A percentile compares a stretch with the other conserved stretches of the same genome.
phyloP scores from a whole-genome alignment of 306 rosid species.

The Cucurbita maxima region DNA sequence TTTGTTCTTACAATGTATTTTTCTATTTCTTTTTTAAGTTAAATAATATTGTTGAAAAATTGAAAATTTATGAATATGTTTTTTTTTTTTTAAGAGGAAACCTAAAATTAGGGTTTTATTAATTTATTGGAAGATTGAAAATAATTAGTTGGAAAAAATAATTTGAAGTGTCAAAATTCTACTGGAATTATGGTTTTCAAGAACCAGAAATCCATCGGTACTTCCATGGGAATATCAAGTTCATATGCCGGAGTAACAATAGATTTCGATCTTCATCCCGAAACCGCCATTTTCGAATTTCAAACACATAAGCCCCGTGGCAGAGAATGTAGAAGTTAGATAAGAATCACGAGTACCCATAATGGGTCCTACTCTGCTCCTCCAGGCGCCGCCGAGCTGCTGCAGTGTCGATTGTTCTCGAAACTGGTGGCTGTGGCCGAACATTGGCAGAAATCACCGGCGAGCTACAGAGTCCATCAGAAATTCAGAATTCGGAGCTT shows the following conservation, averaged over 20 bases:
- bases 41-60: too few species aligned
- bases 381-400: background rate
- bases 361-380: background rate
- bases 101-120: too few species aligned
- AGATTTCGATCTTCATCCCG: background rate
- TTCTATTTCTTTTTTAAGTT: too few species aligned
- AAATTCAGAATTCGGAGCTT: background rate
- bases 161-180: too few species aligned
- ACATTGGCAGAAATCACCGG: background rate
- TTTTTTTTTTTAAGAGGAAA: too few species aligned
- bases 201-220: background rate
- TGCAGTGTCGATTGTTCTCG: background rate
- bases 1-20: too few species aligned
- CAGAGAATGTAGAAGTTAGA: background rate
- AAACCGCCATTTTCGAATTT: background rate
- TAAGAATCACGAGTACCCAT: background rate
- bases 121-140: too few species aligned
- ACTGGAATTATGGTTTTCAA: background rate
- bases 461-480: background rate
- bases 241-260: background rate
- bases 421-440: background rate
- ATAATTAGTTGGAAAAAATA: too few species aligned
- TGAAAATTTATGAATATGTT: too few species aligned
- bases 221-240: background rate
- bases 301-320: background rate